phyloP scores from a whole-genome alignment of 139 green algal genomes.

The Tetraselmis chui region DNA sequence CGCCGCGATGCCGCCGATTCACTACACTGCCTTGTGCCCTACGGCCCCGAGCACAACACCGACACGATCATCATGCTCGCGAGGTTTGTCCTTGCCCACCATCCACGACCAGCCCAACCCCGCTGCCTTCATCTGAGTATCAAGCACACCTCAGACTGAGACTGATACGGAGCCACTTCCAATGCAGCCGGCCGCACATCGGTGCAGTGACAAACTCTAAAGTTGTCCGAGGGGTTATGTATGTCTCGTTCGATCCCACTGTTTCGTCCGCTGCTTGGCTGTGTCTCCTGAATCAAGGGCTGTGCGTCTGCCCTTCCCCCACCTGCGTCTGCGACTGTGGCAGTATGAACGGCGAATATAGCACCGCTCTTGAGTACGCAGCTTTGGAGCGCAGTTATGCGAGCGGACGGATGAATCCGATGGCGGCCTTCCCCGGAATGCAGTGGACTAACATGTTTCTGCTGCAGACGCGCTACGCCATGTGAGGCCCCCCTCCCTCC shows the following conservation, averaged over 20 bases:
- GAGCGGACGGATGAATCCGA: not conserved
- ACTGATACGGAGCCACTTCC: too few species aligned
- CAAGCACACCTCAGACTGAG: too few species aligned
- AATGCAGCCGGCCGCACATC: too few species aligned
- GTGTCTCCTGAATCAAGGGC: too few species aligned
- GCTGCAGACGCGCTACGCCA: not conserved
- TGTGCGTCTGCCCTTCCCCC: too few species aligned
- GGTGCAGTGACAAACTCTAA: too few species aligned
- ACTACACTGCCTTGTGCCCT: not conserved
- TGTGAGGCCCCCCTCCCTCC: not conserved
- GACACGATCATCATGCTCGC: not conserved
- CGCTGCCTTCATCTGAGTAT: too few species aligned
- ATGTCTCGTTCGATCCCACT: too few species aligned
- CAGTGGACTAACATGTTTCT: not conserved
- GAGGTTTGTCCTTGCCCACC: not conserved
- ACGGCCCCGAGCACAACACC: not conserved
- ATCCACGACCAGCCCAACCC: too few species aligned
- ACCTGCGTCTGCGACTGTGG: too few species aligned
- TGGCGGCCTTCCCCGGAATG: not conserved
- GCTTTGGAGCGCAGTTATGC: not conserved
- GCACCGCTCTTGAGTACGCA: not conserved
- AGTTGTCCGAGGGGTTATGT: too few species aligned
- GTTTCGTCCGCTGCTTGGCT: too few species aligned
- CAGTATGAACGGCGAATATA: not conserved
- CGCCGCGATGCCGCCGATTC: not conserved